phyloP scores from a whole-genome alignment of 2,329 filamentous ascomycete genomes.

The Cytospora piceae region DNA sequence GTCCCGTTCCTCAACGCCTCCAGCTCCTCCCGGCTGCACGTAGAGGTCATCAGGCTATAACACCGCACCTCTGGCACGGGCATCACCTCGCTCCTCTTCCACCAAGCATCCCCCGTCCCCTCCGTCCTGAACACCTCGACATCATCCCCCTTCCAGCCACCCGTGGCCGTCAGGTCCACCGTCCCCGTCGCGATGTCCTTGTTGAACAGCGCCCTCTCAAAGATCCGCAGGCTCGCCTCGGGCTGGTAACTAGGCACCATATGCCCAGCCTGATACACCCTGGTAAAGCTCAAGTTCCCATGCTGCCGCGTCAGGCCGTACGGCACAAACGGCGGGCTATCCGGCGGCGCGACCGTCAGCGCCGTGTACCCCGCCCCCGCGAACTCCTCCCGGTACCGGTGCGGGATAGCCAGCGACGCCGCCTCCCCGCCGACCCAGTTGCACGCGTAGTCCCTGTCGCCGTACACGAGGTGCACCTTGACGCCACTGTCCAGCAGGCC shows the following conservation, averaged over 20 bases:
- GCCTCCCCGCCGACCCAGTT: slow-evolving; percentile 55
- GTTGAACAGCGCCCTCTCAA: slow-evolving; percentile 53
- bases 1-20: slow-evolving; percentile 32
- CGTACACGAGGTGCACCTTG: slow-evolving; percentile 58
- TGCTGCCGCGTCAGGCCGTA: slow-evolving; percentile 68
- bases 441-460: slow-evolving; percentile 59
- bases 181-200: slow-evolving; percentile 53
- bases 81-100: slow-evolving; percentile 27
- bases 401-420: slow-evolving; percentile 55
- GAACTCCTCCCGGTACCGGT: slow-evolving; percentile 65
- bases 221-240: slow-evolving; percentile 49
- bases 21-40: slow-evolving; percentile 30
- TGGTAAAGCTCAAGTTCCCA: slow-evolving; percentile 64
- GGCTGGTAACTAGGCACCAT: slow-evolving; percentile 55
- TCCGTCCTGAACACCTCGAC: slow-evolving; percentile 20
- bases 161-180: slow-evolving; percentile 32
- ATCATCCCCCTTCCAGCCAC: slow-evolving; percentile 15
- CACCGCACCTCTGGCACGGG: slow-evolving; percentile 11
- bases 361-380: slow-evolving; percentile 65
- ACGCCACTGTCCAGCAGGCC: slow-evolving; percentile 59
- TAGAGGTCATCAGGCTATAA: slow-evolving; percentile 24
- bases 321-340: slow-evolving; percentile 36
- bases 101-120: slow-evolving; percentile 25
- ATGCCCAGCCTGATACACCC: slow-evolving; percentile 60
- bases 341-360: slow-evolving; percentile 59